phyloP scores from a whole-genome alignment of 768 basidiomycete genomes.

The Kondoa malvinella region DNA sequence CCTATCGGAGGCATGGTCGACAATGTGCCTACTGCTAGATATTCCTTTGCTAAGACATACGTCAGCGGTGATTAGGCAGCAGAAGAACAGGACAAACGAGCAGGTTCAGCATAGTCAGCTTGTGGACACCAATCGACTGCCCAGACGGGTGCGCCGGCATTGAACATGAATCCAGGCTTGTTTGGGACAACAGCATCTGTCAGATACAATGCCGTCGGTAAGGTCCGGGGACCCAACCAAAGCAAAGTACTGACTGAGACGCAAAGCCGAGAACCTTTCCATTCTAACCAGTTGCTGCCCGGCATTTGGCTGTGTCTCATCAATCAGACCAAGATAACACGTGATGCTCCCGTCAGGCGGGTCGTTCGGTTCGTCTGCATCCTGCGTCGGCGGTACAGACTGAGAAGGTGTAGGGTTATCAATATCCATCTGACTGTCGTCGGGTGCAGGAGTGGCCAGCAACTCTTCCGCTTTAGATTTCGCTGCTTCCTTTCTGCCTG shows the following conservation, averaged over 20 bases:
- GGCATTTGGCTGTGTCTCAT: not conserved
- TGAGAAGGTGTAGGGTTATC: not conserved
- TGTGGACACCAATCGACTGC: slow-evolving; percentile 87
- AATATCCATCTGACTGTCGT: not conserved
- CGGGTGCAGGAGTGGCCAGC: not conserved
- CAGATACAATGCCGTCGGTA: not conserved
- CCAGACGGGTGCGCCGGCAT: slow-evolving; percentile 78
- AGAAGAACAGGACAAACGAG: slow-evolving; percentile 34
- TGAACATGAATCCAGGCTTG: slow-evolving; percentile 54
- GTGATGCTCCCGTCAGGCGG: not conserved
- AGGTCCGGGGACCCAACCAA: not conserved
- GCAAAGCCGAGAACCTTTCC: slow-evolving; percentile 3
- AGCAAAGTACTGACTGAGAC: not conserved
- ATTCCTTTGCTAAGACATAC: slow-evolving; percentile 43
- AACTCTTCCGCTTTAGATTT: not conserved
- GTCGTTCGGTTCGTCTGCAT: not conserved
- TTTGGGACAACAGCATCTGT: slow-evolving; percentile 47
- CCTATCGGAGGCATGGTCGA: slow-evolving; percentile 3
- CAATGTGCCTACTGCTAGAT: slow-evolving; percentile 52
- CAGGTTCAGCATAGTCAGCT: slow-evolving; percentile 40
- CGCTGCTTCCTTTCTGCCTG: not conserved
- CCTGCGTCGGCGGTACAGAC: not conserved
- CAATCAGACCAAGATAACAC: not conserved
- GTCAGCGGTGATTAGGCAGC: not conserved
- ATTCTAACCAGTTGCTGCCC: not conserved